Percentiles rank a stretch among this genome's conserved stretches.
Evolutionary conservation across 2,329 filamentous ascomycete genomes (phyloP).

Genomic region (Arthroderma sp.): DNA sequence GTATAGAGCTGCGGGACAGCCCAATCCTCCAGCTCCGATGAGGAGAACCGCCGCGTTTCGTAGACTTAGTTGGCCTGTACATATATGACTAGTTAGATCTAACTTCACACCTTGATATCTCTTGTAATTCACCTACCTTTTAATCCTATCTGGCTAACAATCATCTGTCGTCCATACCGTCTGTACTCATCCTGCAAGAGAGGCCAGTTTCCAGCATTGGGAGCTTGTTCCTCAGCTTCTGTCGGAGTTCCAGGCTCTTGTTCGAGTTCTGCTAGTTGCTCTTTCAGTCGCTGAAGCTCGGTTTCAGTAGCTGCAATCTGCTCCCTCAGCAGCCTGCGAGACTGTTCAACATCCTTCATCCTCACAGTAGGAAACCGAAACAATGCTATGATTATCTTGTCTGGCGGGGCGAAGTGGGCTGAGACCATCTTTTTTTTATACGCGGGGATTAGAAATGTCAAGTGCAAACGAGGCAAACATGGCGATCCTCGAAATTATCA

Average conservation of each 20-base stretch:
- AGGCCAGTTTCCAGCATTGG: slow-evolving; percentile 47
- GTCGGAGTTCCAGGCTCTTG: neutral
- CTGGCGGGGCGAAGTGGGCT: neutral
- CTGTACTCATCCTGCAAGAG: slow-evolving; percentile 61
- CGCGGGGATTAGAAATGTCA: neutral
- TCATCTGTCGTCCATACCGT: slow-evolving; percentile 81
- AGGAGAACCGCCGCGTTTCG: slow-evolving; percentile 60
- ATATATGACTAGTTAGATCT: neutral
- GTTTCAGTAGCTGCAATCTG: slow-evolving; percentile 27
- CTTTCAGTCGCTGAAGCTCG: slow-evolving; percentile 22
- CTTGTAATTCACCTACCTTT: slow-evolving; percentile 38
- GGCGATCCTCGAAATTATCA: neutral
- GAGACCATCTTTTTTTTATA: neutral
- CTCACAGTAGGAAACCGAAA: too few relatives aligned
- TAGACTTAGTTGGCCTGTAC: slow-evolving; percentile 59
- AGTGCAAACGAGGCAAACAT: slow-evolving; percentile 2
- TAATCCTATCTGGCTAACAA: slow-evolving; percentile 69
- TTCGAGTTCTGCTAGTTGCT: slow-evolving; percentile 18
- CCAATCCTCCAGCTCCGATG: slow-evolving; percentile 77
- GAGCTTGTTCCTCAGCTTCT: neutral
- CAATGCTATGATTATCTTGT: neutral
- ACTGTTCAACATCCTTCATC: slow-evolving; percentile 3
- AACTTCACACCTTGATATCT: neutral
- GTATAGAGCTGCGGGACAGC: slow-evolving; percentile 86
- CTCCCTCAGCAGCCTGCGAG: slow-evolving; percentile 6